Conservation (phyloP, 331 rosid species). For the Rhamnella rubrinervis region DNA sequence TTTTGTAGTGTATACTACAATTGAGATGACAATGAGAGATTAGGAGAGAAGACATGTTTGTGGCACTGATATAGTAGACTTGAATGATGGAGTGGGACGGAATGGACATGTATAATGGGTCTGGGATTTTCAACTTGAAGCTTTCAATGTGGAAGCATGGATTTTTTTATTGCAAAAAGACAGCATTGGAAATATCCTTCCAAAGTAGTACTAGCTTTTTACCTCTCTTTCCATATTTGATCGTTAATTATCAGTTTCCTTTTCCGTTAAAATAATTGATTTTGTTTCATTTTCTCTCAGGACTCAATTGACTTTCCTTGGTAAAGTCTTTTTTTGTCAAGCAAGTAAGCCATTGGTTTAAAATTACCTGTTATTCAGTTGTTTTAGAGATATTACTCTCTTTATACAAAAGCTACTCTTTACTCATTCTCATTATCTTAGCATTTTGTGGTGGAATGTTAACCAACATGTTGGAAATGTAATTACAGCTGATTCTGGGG, state of each 20-base stretch:
- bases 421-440: not conserved
- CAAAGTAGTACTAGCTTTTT: too few relatives aligned
- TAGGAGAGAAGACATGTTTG: too few relatives aligned
- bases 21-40: too few relatives aligned
- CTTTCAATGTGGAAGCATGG: too few relatives aligned
- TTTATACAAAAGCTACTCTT: not conserved
- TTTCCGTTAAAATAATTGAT: conserved; percentile 6
- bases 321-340: conserved; percentile 51
- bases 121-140: too few relatives aligned
- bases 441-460: conserved; percentile 7
- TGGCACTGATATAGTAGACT: too few relatives aligned
- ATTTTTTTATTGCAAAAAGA: too few relatives aligned
- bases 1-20: too few relatives aligned
- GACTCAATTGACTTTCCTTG: conserved; percentile 44
- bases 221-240: not conserved
- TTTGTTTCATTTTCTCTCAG: conserved; percentile 39
- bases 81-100: too few relatives aligned
- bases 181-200: too few relatives aligned
- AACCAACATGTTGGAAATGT: conserved; percentile 9
- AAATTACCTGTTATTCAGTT: conserved; percentile 6
- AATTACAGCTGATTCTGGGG: conserved; percentile 42
- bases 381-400: conserved; percentile 15
- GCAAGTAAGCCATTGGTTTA: conserved; percentile 45
- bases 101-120: too few relatives aligned
- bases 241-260: not conserved